phyloP scores from a whole-genome alignment of 2,329 filamentous ascomycete species.

The Xylariaceae sp. region DNA sequence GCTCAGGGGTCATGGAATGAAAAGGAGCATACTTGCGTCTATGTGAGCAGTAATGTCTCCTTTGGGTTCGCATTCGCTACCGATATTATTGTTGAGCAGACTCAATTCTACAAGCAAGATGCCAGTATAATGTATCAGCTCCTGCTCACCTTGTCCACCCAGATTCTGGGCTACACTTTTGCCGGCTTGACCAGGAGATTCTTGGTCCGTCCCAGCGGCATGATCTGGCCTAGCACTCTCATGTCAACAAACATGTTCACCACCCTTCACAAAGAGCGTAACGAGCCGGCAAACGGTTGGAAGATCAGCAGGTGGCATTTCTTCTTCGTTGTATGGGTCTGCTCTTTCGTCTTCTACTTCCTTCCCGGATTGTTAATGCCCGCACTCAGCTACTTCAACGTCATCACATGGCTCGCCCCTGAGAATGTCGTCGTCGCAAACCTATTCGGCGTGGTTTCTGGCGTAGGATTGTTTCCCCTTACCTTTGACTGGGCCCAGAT shows the following conservation, averaged over 20 bases:
- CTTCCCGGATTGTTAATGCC: conserved; percentile 77
- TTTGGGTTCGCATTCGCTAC: conserved; percentile 88
- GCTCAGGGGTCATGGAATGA: conserved; percentile 80
- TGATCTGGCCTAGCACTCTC: conserved; percentile 87
- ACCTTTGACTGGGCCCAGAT: conserved; percentile 93
- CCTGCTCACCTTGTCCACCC: conserved; percentile 76
- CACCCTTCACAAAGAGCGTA: conserved; percentile 78
- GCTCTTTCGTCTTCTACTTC: conserved; percentile 77
- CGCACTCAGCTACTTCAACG: conserved; percentile 82
- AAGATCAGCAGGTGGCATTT: conserved; percentile 77
- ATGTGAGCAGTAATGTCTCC: conserved; percentile 83
- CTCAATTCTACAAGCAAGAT: conserved; percentile 81
- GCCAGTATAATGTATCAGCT: conserved; percentile 73
- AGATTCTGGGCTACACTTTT: conserved; percentile 81
- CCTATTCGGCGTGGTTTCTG: conserved; percentile 79
- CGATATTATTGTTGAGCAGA: conserved; percentile 86
- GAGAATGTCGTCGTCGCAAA: conserved; percentile 83
- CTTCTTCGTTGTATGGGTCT: conserved; percentile 68
- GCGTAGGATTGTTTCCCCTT: conserved; percentile 74
- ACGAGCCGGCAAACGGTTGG: conserved; percentile 78
- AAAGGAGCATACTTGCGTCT: conserved; percentile 84
- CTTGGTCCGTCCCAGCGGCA: conserved; percentile 76
- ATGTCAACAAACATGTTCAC: conserved; percentile 88
- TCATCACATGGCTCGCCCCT: conserved; percentile 82
- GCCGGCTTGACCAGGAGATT: conserved; percentile 76